Base-by-base conservation (phyloP, 306 rosid species). In the Sesbania bispinosa region DNA sequence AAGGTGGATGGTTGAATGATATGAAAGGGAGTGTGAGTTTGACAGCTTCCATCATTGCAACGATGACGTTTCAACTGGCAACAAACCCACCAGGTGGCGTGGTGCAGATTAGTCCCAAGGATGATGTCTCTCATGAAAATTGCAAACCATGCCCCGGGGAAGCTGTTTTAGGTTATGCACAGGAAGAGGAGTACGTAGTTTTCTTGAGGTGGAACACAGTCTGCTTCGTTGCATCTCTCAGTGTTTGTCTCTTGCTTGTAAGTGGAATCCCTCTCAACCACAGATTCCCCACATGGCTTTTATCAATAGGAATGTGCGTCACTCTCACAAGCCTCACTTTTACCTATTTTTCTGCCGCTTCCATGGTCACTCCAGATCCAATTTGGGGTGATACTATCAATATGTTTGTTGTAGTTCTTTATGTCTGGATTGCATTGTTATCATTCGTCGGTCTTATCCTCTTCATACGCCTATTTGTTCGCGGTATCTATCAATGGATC, bases 141-240 rank as follows among this genome's bases (percentile, higher is more conserved):
- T 0, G 15, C 2, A 6, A 15, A 8, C 14, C 10, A 38, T 23
- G 64, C 13, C 71, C 73, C 0, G 73, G 79, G 0, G 38, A 75
- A 41, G 27, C 79, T 5, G 29, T 75, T 0, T 21, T 75, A 3
- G 61, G n/a, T 9, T 0, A 6, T 36, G 4, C 10, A 11, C 5
- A 6, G n/a, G 27, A 35, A 13, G 2, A 2, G 0, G 1, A 0
- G 0, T 74, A 62, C 29, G 0, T 0, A 3, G 0, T 0, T 0
- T 76, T 76, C 53, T 18, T 76, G 6, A 0, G 6, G 0, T 55
- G 0, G 4, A 66, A 76, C 26, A 76, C 68, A 7, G 1, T 54
- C 0, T 55, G 57, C 16, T 78, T 78, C 10, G 0, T 32, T 6
- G 16, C 82, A 20, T 62, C 82, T 0, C 11, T 62, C 0, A 11